phyloP scores from a whole-genome alignment of 2,329 filamentous ascomycete genomes.

The Aspergillus sp. region DNA sequence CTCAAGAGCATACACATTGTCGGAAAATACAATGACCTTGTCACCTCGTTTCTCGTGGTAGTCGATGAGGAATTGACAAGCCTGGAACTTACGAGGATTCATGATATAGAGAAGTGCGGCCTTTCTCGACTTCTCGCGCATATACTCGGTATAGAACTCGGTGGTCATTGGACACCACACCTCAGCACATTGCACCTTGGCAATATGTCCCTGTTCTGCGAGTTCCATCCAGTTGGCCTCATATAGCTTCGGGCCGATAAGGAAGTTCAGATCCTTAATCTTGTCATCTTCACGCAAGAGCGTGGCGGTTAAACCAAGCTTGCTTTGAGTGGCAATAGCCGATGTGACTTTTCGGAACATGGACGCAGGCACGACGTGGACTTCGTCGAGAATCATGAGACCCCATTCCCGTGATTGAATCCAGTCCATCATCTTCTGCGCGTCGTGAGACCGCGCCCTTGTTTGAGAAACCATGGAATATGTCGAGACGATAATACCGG shows the following conservation, averaged over 20 bases:
- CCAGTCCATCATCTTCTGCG: constrained; percentile 97
- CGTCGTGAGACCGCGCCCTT: constrained; percentile 82
- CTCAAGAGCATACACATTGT: constrained; percentile 91
- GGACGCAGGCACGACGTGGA: constrained; percentile 94
- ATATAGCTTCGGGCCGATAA: constrained; percentile 96
- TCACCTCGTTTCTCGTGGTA: constrained; percentile 94
- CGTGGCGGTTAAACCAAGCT: constrained; percentile 91
- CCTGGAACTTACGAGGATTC: constrained; percentile 97
- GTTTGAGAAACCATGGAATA: constrained; percentile 99
- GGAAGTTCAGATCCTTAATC: constrained; percentile 93
- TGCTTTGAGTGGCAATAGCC: constrained; percentile 90
- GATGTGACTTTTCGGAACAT: constrained; percentile 95
- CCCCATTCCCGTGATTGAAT: constrained; percentile 90
- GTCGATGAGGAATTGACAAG: constrained; percentile 96
- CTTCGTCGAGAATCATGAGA: constrained; percentile 93
- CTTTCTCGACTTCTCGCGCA: constrained; percentile 68
- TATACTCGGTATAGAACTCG: constrained; percentile 95
- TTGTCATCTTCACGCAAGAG: constrained; percentile 96
- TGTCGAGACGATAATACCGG: constrained; percentile 94
- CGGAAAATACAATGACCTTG: constrained; percentile 97
- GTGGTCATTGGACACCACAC: constrained; percentile 99
- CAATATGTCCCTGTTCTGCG: constrained; percentile 94
- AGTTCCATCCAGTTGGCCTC: constrained; percentile 99
- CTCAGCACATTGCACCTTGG: constrained; percentile 94
- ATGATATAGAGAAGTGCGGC: constrained; percentile 81